phyloP scores from a whole-genome alignment of 805 yeast species.

The Scheffersomyces stipitis region DNA sequence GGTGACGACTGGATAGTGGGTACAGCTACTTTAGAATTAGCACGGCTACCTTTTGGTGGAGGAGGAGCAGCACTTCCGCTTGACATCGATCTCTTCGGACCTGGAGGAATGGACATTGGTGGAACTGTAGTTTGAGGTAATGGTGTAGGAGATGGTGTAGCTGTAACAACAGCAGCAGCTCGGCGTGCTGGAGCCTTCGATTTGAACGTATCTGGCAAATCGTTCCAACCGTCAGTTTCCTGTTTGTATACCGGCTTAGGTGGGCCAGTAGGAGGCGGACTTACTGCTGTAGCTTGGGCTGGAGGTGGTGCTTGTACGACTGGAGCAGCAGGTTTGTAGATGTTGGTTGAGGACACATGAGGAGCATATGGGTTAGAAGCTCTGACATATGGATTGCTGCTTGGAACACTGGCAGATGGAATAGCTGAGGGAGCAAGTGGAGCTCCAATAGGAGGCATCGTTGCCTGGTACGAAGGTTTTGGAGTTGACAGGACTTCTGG shows the following conservation, averaged over 20 bases:
- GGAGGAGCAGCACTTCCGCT: slow-evolving; percentile 22
- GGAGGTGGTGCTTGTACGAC: slow-evolving; percentile 8
- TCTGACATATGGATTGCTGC: slow-evolving; percentile 35
- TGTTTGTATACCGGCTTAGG: slow-evolving; percentile 30
- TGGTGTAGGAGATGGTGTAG: slow-evolving; percentile 13
- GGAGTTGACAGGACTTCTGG: slow-evolving; percentile 12
- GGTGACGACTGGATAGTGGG: slow-evolving; percentile 12
- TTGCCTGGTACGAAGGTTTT: slow-evolving; percentile 9
- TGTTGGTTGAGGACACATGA: slow-evolving; percentile 15
- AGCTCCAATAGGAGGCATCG: slow-evolving; percentile 20
- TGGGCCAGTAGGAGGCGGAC: slow-evolving; percentile 23
- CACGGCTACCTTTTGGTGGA: slow-evolving; percentile 26
- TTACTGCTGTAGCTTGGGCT: slow-evolving; percentile 7
- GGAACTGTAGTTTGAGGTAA: slow-evolving; percentile 12
- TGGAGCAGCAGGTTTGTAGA: slow-evolving; percentile 19
- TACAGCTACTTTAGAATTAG: slow-evolving; percentile 16
- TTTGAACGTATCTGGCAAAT: slow-evolving; percentile 57
- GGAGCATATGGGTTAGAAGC: slow-evolving; percentile 24
- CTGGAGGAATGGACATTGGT: slow-evolving; percentile 20
- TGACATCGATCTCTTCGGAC: slow-evolving; percentile 16
- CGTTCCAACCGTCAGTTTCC: slow-evolving; percentile 72
- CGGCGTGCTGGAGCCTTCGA: slow-evolving; percentile 40
- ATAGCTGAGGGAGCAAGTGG: slow-evolving; percentile 21
- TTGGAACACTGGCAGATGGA: neutral
- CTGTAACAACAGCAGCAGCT: slow-evolving; percentile 45